Percentiles rank a stretch among this genome's conserved stretches.
Conservation (phyloP, 2,329 filamentous ascomycete genomes). For the Pyrenophora teres region DNA sequence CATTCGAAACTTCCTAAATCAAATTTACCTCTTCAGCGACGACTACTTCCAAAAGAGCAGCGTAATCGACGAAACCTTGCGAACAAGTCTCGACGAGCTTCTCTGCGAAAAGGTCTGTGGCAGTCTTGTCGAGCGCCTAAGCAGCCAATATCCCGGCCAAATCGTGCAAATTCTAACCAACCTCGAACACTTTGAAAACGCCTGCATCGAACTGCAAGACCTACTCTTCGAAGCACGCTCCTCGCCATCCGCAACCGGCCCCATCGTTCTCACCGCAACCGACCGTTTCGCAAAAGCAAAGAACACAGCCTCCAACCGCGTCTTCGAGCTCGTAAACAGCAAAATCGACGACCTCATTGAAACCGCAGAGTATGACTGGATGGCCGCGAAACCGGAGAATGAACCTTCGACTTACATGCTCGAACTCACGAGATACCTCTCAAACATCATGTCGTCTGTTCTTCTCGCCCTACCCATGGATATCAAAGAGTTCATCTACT, state of each 20-base stretch:
- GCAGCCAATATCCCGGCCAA: constrained; percentile 92
- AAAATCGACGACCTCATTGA: constrained; percentile 98
- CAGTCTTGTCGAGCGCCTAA: constrained; percentile 83
- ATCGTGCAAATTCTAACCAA: constrained; percentile 99
- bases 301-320: constrained; percentile 94
- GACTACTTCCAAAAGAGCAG: constrained; percentile 92
- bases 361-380: constrained; percentile 96
- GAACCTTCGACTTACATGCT: constrained; percentile 95
- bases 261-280: constrained; percentile 79
- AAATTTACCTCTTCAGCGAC: constrained; percentile 97
- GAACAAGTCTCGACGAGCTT: constrained; percentile 89
- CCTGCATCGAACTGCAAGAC: constrained; percentile 86
- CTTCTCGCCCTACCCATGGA: constrained; percentile 89
- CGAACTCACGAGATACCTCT: constrained; percentile 87
- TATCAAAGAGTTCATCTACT: constrained; percentile 98
- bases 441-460: constrained; percentile 95
- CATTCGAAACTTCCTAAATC: constrained; percentile 95
- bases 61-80: constrained; percentile 88
- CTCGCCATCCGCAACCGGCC: constrained; percentile 77
- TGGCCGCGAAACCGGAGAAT: constrained; percentile 62
- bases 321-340: constrained; percentile 97
- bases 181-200: constrained; percentile 92
- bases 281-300: constrained; percentile 87
- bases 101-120: constrained; percentile 90
- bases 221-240: constrained; percentile 84